phyloP scores from a whole-genome alignment of 2,329 filamentous ascomycete genomes.

The Proliferodiscus dingleyae region DNA sequence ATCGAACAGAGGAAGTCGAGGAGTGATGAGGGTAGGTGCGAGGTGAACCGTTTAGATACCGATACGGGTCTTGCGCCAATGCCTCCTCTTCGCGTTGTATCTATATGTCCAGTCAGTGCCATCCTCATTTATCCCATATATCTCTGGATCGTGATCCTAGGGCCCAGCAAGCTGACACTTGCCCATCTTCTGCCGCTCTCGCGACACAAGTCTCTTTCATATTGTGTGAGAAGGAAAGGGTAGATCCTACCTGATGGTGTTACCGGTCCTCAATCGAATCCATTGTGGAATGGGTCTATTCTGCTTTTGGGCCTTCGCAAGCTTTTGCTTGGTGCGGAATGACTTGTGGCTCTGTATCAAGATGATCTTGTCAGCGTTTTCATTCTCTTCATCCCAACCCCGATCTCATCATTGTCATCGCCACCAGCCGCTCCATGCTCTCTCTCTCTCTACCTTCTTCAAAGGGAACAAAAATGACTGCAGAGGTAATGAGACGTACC shows the following conservation, averaged over 20 bases:
- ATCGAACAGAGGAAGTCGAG: background rate
- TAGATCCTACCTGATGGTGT: conserved; percentile 89
- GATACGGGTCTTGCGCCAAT: conserved; percentile 99
- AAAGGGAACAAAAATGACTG: too few species aligned
- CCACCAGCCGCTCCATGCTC: background rate
- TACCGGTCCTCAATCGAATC: conserved; percentile 97
- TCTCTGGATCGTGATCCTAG: too few species aligned
- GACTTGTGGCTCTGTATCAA: conserved; percentile 96
- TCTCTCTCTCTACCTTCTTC: background rate
- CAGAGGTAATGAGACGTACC: too few species aligned
- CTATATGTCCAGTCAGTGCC: conserved; percentile 43
- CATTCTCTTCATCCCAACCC: background rate
- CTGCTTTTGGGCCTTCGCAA: conserved; percentile 99
- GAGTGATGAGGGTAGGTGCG: conserved; percentile 25
- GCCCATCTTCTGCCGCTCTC: too few species aligned
- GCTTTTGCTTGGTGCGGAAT: conserved; percentile 99
- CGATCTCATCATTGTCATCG: background rate
- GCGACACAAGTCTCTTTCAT: background rate
- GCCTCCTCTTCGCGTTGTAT: conserved; percentile 99
- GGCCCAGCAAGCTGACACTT: too few species aligned
- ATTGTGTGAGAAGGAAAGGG: conserved; percentile 4
- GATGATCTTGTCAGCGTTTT: conserved; percentile 16
- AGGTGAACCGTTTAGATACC: conserved; percentile 74
- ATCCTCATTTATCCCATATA: too few species aligned
- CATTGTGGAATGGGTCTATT: conserved; percentile 99